Percentiles rank a stretch among this genome's conserved stretches.
Conservation (phyloP, 345 rosid species). For the Populus ilicifolia region DNA sequence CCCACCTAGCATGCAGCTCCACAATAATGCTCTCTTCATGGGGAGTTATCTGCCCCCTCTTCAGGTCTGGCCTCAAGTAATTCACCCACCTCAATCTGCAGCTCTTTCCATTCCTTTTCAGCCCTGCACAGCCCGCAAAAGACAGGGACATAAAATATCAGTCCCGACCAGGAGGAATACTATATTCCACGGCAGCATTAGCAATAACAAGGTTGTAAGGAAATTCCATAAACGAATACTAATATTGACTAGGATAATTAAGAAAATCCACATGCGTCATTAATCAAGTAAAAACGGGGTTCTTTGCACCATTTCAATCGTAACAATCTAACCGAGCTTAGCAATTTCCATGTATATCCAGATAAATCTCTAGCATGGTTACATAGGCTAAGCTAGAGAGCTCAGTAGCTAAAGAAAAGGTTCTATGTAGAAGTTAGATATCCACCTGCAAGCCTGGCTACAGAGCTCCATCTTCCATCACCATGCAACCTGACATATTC, state of each 20-base stretch:
- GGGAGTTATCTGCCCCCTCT: conserved; percentile 91
- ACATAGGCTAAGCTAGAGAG: background rate
- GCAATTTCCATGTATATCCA: background rate
- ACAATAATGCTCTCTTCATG: conserved; percentile 77
- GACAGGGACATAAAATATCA: background rate
- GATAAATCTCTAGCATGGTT: background rate
- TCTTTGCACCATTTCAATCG: background rate
- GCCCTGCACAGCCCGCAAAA: conserved; percentile 30
- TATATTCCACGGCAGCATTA: background rate
- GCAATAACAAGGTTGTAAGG: background rate
- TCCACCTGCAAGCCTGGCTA: conserved; percentile 69
- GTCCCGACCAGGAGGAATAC: background rate
- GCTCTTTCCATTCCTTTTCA: conserved; percentile 91
- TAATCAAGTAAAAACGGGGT: background rate
- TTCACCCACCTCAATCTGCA: conserved; percentile 96
- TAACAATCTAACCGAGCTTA: background rate
- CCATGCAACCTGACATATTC: conserved; percentile 74
- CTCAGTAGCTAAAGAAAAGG: background rate
- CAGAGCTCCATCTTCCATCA: conserved; percentile 94
- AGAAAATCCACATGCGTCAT: background rate
- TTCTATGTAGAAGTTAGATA: background rate
- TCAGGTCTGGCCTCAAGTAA: conserved; percentile 87
- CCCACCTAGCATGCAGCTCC: conserved; percentile 90
- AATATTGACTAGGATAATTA: background rate
- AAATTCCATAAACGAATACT: too few species aligned